Base-by-base conservation (phyloP, 31 red algal genomes). In the Porphyra umbilicalis region DNA sequence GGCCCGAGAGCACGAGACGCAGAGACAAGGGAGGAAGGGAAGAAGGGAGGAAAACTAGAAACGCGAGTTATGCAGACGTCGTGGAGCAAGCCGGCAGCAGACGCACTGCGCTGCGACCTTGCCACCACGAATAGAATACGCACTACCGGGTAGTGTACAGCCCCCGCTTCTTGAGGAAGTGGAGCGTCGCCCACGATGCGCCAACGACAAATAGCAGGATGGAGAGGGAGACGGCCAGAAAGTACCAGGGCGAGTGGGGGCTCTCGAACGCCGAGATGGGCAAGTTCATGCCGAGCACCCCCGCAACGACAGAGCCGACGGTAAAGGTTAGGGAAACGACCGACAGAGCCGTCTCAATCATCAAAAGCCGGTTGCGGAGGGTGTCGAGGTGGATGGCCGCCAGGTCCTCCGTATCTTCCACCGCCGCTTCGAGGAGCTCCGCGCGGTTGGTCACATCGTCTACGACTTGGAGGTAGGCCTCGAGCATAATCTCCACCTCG, bases 321-420 rank as follows among this genome's bases (percentile, higher is more conserved):
- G 79, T 82, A 34, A 88, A 86, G 35, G 80, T 86, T 75, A 93
- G 85, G 75, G 82, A 85, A 25, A 95, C 76, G 34, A 90, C 86
- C 33, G 83, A 82, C 35, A 95, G 76, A 8, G 84, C 80, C 36
- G 92, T 38, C 39, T 95, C 90, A 7, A 95, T 89, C 29, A 87
- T 78, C 9, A 95, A 82, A 15, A 95, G 78, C 10, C 89, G 76
- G 34, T 95, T 95, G 30, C 88, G 85, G 78, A 95, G 71, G 16
- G 93, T 90, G 81, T 91, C 93, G 20, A 95, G 83, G 76, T 92
- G 93, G 38, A 95, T 91, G 76, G 84, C 86, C 31, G 92, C 81
- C 14, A 95, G 84, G 44, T 88, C 90, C 79, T 95, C 93, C 33
- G 93, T 90, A 79, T 95, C 84, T 57, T 95, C 89, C 68, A 95